These are phyloP conservation scores for Sistotremastrum niveocremeum DNA, from an alignment of 768 basidiomycete species.

Conservation along the genomic window DNA sequence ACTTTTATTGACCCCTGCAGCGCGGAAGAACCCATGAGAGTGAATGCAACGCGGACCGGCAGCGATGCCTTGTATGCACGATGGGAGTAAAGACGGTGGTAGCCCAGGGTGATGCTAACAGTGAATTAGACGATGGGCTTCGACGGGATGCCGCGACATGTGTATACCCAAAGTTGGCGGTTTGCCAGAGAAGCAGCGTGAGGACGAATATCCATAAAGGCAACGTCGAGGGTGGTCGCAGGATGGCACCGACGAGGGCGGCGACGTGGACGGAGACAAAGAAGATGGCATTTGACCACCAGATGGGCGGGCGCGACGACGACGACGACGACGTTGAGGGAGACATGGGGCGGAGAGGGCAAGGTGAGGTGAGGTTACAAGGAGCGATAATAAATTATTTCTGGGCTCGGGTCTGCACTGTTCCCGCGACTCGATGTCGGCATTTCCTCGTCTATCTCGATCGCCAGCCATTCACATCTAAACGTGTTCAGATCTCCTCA, in stretches of 20 bases:
- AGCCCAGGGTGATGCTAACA: slow-evolving; percentile 56
- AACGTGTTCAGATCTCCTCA: too few relatives aligned
- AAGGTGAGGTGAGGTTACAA: background rate
- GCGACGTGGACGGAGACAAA: slow-evolving; percentile 45
- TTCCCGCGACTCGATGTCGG: too few relatives aligned
- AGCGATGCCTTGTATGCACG: slow-evolving; percentile 48
- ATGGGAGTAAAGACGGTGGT: slow-evolving; percentile 72
- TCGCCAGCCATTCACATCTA: too few relatives aligned
- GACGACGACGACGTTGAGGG: background rate
- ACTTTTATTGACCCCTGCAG: slow-evolving; percentile 77
- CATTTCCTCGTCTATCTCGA: too few relatives aligned
- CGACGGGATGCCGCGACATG: slow-evolving; percentile 10
- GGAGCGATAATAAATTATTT: too few relatives aligned
- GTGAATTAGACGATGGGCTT: background rate
- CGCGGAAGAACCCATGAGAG: slow-evolving; percentile 54
- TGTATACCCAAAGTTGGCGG: slow-evolving; percentile 51
- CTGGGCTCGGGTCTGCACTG: too few relatives aligned
- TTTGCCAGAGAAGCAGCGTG: slow-evolving; percentile 51
- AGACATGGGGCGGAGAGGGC: background rate
- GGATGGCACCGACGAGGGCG: slow-evolving; percentile 37
- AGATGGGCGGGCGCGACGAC: slow-evolving; percentile 19
- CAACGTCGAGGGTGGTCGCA: slow-evolving; percentile 32
- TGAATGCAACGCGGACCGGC: slow-evolving; percentile 42
- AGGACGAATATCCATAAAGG: slow-evolving; percentile 34
- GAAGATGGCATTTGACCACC: slow-evolving; percentile 53